Conservation (phyloP, 129 eudicot genomes). For the Flaveria ramosissima region DNA sequence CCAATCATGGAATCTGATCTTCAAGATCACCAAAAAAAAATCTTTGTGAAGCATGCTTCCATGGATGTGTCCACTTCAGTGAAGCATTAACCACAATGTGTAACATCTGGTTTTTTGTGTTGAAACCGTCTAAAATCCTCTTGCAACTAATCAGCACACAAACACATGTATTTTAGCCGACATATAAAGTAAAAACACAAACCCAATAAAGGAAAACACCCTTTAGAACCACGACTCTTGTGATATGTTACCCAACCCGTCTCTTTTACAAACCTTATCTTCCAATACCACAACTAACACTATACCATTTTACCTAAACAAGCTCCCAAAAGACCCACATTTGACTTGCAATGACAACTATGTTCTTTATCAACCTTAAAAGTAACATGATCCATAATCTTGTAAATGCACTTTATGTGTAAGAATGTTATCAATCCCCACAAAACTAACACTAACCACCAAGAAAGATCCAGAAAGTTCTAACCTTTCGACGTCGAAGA, state of each 20-base stretch:
- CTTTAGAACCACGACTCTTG: no score
- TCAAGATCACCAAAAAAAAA: background rate
- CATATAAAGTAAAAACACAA: background rate
- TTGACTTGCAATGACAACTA: background rate
- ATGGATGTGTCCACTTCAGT: background rate
- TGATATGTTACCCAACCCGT: no score
- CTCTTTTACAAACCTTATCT: no score
- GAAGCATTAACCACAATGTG: background rate
- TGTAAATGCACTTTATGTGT: no score
- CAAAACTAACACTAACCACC: background rate
- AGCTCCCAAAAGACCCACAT: background rate
- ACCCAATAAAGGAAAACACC: no score
- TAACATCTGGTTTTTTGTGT: background rate
- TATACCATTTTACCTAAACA: background rate
- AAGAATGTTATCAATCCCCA: background rate
- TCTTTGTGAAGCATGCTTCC: background rate
- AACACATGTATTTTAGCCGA: background rate
- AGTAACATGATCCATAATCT: no score
- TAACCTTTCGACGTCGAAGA: conserved; percentile 71
- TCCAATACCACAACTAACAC: no score
- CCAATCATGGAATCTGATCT: background rate
- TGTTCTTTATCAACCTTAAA: no score
- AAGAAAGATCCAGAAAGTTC: conserved; percentile 22
- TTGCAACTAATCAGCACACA: conserved; percentile 27
- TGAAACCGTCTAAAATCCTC: conserved; percentile 13